Base-by-base conservation (phyloP, 306 rosid species). In the Lathyrus oleraceus region DNA sequence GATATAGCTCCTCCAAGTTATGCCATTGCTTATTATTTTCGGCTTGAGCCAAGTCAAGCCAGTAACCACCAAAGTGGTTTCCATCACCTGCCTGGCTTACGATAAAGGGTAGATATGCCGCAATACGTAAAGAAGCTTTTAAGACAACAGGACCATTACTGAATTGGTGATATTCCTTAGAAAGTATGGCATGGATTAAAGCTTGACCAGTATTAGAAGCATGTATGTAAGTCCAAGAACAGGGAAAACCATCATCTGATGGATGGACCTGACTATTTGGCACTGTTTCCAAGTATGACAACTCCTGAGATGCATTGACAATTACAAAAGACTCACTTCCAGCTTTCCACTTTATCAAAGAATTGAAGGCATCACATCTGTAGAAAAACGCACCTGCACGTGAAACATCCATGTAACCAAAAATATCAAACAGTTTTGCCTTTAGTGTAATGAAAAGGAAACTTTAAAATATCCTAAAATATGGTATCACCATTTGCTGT, bases 1-100 rank as follows among this genome's bases (percentile, higher is more conserved):
- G 94, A 79, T 84, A 83, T 68, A 88, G 57, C 56, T 81, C 86
- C 43, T 88, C 85, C 77, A 93, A 75, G 39, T 47, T 78, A 76
- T 79, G 74, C 51, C 76, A 61, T 57, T 70, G 83, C 70, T 80
- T 83, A 58, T 71, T 81, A 75, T 80, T 79, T 69, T 88, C 91
- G 61, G 76, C 71, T 80, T 30, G 83, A 85, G 85, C 81, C 82
- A 80, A 40, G 81, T 88, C 89, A 76, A 81, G 79, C 91, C 88
- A 88, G 80, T 88, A 93, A 61, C 98, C 98, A 74, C 97, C 98
- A 83, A 79, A 93, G 78, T 71, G 84, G 85, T 72, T 93, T 66
- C 98, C 98, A 45, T 93, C 94, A 77, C 89, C 78, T 8, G 87
- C 89, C 79, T 88, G 94, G 60, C n/a, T n/a, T 48, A 81, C 82